Percentiles rank a stretch among this genome's conserved stretches.
phyloP scores from a whole-genome alignment of 2,329 filamentous ascomycete species.

The Helotiales sp. region DNA sequence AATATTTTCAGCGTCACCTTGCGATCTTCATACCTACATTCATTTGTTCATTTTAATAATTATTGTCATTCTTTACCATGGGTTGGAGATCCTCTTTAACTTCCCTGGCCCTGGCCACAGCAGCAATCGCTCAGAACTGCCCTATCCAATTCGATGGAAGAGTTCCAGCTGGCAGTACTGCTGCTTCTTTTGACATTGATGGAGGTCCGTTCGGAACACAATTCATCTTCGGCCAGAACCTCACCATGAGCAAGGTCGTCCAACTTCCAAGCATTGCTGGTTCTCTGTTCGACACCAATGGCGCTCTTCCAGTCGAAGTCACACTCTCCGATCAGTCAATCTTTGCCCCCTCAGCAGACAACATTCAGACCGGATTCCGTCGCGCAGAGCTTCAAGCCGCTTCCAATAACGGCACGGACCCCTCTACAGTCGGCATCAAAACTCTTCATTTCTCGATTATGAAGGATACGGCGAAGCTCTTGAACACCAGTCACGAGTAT shows the following conservation, averaged over 20 bases:
- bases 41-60: neutral
- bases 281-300: conserved; percentile 36
- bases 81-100: conserved; percentile 12
- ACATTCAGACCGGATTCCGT: conserved; percentile 58
- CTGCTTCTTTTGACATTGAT: conserved; percentile 42
- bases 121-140: conserved; percentile 35
- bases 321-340: conserved; percentile 52
- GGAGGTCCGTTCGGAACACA: conserved; percentile 49
- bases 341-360: conserved; percentile 50
- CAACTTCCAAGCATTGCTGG: conserved; percentile 43
- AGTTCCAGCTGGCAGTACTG: conserved; percentile 40
- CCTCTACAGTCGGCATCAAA: conserved; percentile 55
- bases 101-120: conserved; percentile 18
- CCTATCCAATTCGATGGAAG: conserved; percentile 48
- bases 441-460: conserved; percentile 61
- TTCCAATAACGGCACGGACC: conserved; percentile 50
- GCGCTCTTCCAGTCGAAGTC: conserved; percentile 18
- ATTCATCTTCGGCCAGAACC: conserved; percentile 52
- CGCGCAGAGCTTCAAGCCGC: conserved; percentile 56
- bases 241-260: conserved; percentile 52
- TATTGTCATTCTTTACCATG: conserved; percentile 6
- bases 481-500: conserved; percentile 64
- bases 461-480: conserved; percentile 48
- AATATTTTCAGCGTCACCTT: no score
- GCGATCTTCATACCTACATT: neutral